Percentiles rank a stretch among this genome's conserved stretches.
These are phyloP conservation scores for Diutina mesorugosa DNA, from an alignment of 1,139 yeast species.

Conservation along the genomic window DNA sequence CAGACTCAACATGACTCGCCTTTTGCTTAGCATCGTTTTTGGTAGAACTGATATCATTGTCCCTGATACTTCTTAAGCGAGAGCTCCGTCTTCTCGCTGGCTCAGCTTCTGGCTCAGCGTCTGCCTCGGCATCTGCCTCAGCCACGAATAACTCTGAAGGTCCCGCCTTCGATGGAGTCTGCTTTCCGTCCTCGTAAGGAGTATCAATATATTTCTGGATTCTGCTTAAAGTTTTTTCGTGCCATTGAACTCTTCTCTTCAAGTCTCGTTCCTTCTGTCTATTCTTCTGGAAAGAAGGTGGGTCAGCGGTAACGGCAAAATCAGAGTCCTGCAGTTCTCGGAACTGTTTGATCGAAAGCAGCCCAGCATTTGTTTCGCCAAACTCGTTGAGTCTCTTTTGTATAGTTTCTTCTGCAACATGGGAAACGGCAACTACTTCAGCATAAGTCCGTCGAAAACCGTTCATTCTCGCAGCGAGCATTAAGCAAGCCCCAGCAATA, in stretches of 20 bases:
- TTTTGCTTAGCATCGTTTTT: neutral
- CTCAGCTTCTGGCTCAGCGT: neutral
- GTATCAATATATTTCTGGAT: constrained; percentile 8
- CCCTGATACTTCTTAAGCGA: neutral
- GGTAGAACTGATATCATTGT: neutral
- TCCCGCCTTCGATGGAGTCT: neutral
- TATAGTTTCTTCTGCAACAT: constrained; percentile 87
- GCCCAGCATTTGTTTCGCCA: constrained; percentile 62
- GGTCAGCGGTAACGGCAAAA: constrained; percentile 30
- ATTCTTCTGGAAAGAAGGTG: constrained; percentile 69
- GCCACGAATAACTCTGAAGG: neutral
- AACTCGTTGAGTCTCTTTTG: constrained; percentile 87
- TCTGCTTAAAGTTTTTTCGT: constrained; percentile 20
- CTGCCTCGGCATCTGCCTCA: neutral
- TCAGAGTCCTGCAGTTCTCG: constrained; percentile 24
- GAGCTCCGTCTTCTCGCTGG: neutral
- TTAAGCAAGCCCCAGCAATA: constrained; percentile 90
- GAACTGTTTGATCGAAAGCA: constrained; percentile 61
- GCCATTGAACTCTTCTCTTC: constrained; percentile 14
- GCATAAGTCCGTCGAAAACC: constrained; percentile 84
- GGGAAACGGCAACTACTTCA: constrained; percentile 91
- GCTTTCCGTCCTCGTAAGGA: neutral
- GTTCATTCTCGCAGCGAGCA: constrained; percentile 93
- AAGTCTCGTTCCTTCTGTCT: constrained; percentile 17
- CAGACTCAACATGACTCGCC: too few relatives aligned